Evolutionary conservation across 2,329 filamentous ascomycete genomes (phyloP).

Genomic region (Nigrospora osmanthi): DNA sequence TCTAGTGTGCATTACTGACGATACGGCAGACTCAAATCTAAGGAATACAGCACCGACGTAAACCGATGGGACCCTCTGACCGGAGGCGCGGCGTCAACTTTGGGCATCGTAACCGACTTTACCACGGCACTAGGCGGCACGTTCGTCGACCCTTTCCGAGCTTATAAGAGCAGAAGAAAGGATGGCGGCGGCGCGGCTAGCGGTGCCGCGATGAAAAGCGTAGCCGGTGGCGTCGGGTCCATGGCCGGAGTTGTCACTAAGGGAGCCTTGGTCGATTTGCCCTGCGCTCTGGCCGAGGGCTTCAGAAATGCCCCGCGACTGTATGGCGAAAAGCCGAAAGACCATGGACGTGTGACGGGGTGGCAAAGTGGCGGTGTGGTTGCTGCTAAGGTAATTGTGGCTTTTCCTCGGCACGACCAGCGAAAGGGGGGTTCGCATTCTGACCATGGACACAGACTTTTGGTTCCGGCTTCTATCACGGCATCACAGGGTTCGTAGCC

Average conservation of each 20-base stretch:
- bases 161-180: too few relatives aligned
- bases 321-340: background rate
- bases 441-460: too few relatives aligned
- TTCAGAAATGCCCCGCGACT: background rate
- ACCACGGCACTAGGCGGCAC: background rate
- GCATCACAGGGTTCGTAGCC: too few relatives aligned
- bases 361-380: background rate
- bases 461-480: too few relatives aligned
- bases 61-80: slow-evolving; percentile 25
- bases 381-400: too few relatives aligned
- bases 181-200: background rate
- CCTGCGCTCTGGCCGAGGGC: background rate
- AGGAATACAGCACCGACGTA: slow-evolving; percentile 21
- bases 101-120: slow-evolving; percentile 2
- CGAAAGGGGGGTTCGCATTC: too few relatives aligned
- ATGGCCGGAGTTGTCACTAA: background rate
- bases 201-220: background rate
- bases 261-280: background rate
- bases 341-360: background rate
- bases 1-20: slow-evolving; percentile 17
- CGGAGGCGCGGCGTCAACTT: slow-evolving; percentile 9
- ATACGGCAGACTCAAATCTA: slow-evolving; percentile 33
- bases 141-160: background rate
- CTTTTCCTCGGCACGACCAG: too few relatives aligned
- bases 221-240: background rate